Base-by-base conservation (phyloP, 2,329 filamentous ascomycete species). In the Fusarium proliferatum region DNA sequence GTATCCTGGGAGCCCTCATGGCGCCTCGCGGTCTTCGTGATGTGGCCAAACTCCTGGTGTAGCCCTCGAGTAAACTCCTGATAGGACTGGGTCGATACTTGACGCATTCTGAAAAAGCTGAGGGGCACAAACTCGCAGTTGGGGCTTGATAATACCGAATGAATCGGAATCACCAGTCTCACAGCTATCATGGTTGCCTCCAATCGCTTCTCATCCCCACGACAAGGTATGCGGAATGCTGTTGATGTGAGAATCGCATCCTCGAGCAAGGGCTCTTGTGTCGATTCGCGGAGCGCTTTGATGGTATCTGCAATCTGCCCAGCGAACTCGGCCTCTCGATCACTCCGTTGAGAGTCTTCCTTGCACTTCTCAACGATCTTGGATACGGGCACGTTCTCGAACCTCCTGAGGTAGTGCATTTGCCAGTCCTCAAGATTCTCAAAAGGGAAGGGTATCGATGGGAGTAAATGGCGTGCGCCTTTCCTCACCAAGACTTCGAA, bases 41-140 rank as follows among this genome's bases (percentile, higher is more conserved):
- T 78, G 26, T 85, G 86, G 19, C 86, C 86, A 64, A 93, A 86
- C 69, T 93, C 91, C 68, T 88, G 86, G 75, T 91, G 88, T 5
- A 92, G 85, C 38, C 86, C 86, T 64, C 88, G 86, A 3, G 87
- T 86, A 75, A 94, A 93, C 5, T 86, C 86, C 9, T 88, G 85
- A 49, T 90, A 86, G 71, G 90, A 88, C 1, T 86, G 84, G 74
- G 90, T 88, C 0, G 89, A 86, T 69, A 91, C 87, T 79, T 94
- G 92, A 65, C 91, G 90, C 12, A 88, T 84, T 72, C 89, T 90
- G 83, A 93, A 93, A 72, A 93, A 90, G 49, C 83, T 87, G 36
- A 93, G 82, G 0, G 92, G 90, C 3, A 88, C 85, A 72, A 92
- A 92, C 62, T 87, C 85, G 76, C 89, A 88, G 34, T 86, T 85